Base-by-base conservation (phyloP, 257 asterid genomes). In the Nicotiana otophora region DNA sequence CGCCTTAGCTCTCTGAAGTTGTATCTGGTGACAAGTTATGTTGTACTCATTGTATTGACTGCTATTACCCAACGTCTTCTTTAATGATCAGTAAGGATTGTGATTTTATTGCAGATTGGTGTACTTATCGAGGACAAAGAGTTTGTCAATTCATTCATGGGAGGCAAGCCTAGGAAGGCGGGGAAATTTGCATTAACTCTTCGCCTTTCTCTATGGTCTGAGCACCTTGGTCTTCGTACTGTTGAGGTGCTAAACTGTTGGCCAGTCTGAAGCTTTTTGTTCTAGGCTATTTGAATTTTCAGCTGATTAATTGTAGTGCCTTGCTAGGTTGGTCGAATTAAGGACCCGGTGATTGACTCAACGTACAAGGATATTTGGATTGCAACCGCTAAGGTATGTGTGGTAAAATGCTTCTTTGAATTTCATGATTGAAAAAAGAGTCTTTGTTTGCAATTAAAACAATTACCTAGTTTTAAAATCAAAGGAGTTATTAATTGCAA, bases 311-410 rank as follows among this genome's bases (percentile, higher is more conserved):
- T 82, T 63, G 15, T 70, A 82, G 55, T 28, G 12, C 46, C 54
- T 33, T 85, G 86, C 53, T 81, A 96, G 99, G 89, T 89, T 84
- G 79, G 84, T 87, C 93, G 84, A 90, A 89, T 96, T 82, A 83
- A 86, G 80, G 98, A 96, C 85, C 99, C 99, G 2, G 91, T 96
- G 81, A 77, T 88, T 61, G 98, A 94, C 82, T 89, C 97, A 64
- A 96, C 98, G 78, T 96, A 96, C 84, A 96, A 90, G 85, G 92
- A 94, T 89, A 90, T 93, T 84, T 96, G 99, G 99, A 94, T 92
- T 97, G 91, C 98, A 61, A 91, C 97, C 81, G 99, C 99, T 66
- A 94, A 89, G 98, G 99, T 96, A 83, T 87, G 89, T 51, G 78
- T 61, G n/a, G 1, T 42, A 33, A 66, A 57, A 55, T 82, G 12